Evolutionary conservation across 768 basidiomycete species (phyloP), one percentile per base, ranked within the genome.

Genomic region (Tulasnella sp.): DNA sequence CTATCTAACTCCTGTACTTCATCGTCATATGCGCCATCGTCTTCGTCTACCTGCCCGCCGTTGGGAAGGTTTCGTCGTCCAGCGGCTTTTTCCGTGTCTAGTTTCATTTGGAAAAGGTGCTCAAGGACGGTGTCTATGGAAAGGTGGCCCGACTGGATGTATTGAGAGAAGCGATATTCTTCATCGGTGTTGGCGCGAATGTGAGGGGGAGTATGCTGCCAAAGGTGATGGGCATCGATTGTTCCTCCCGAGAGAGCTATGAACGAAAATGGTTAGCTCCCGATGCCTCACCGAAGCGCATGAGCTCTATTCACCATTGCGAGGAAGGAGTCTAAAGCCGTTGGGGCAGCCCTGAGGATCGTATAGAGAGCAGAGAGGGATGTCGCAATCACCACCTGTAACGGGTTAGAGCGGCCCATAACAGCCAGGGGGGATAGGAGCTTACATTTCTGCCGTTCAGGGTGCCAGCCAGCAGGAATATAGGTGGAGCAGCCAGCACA

Each of bases 401-500:
- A 26, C 20, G 5, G 13, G 46, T 48, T 42, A 75, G 51, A 48
- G n/a, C 20, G 11, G 20, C 5, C 3, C 5, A 3, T 6, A 9
- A 3, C 5, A 11, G 32, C 6, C 9, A 46, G 10, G 9, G 9
- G 32, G 35, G 20, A 32, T 57, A 70, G 57, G 26, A 23, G 70
- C 77, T 40, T 44, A 77, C 77, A 77, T 39, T 44, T 77, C 29
- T 71, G 69, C 29, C 70, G 71, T 29, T 42, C 46, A 23, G 77
- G 77, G 18, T 20, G 11, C 77, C 77, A 77, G 13, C 69, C 77
- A 51, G 40, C 29, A 29, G 77, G 77, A 44, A 77, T 77, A 35
- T 77, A 77, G 5, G 77, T 73, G 20, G 77, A 73, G 44, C 77
- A 77, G 15, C 77, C 77, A 48, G 32, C 44, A 69, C 77, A 77